phyloP scores from a whole-genome alignment of 2,329 filamentous ascomycete species.

The Penicillium sp. region DNA sequence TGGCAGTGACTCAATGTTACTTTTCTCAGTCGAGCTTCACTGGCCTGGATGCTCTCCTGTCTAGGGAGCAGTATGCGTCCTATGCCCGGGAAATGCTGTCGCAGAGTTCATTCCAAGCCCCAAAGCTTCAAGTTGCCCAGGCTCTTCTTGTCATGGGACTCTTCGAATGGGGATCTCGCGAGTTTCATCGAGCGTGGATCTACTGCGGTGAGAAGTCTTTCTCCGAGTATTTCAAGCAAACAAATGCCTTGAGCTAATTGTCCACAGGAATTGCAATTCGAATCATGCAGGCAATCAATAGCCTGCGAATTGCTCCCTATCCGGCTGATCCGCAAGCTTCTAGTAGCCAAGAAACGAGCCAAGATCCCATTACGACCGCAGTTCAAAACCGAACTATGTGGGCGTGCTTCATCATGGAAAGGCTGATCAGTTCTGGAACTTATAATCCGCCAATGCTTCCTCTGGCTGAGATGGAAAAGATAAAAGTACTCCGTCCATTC shows the following conservation, averaged over 20 bases:
- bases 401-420: conserved; percentile 51
- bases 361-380: conserved; percentile 24
- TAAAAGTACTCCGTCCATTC: conserved; percentile 13
- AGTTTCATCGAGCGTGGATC: conserved; percentile 50
- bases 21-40: conserved; percentile 5
- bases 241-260: neutral
- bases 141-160: conserved; percentile 44
- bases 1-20: conserved; percentile 8
- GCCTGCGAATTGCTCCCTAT: conserved; percentile 22
- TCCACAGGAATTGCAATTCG: conserved; percentile 39
- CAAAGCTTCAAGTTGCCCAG: conserved; percentile 41
- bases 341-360: conserved; percentile 15
- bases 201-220: conserved; percentile 28
- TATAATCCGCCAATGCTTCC: conserved; percentile 31
- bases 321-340: conserved; percentile 25
- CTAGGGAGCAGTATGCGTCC: conserved; percentile 15
- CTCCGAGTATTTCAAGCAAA: neutral
- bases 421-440: conserved; percentile 48
- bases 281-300: conserved; percentile 38
- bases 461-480: conserved; percentile 20
- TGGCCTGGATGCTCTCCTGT: conserved; percentile 4
- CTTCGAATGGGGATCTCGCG: conserved; percentile 47
- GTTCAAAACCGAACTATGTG: conserved; percentile 48
- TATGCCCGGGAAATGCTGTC: conserved; percentile 18
- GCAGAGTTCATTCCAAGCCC: conserved; percentile 19